These are phyloP conservation scores for Penicillium fimorum DNA, from an alignment of 495 filamentous ascomycete species.

Conservation along the genomic window DNA sequence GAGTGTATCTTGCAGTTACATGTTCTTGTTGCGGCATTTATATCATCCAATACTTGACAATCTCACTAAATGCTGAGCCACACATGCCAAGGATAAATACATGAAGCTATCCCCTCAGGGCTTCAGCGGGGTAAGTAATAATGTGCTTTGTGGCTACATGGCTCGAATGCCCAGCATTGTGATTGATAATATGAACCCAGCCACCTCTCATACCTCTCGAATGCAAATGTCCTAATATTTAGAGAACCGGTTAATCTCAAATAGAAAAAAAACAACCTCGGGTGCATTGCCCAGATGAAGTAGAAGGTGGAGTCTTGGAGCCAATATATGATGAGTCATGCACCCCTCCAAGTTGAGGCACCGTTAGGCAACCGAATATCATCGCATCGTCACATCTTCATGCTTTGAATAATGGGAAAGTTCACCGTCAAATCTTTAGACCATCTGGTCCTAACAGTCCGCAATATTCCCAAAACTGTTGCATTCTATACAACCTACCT, in stretches of 20 bases:
- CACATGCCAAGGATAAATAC: conserved; percentile 4
- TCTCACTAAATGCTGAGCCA: conserved; percentile 6
- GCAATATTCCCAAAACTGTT: conserved; percentile 43
- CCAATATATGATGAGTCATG: conserved; percentile 5
- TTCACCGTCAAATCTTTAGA: conserved; percentile 46
- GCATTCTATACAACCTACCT: conserved; percentile 49
- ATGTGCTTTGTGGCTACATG: neutral
- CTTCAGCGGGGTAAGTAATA: conserved; percentile 1
- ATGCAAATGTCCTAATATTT: neutral
- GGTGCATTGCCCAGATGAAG: neutral
- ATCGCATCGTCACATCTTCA: neutral
- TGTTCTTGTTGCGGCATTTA: conserved; percentile 4
- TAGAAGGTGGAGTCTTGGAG: neutral
- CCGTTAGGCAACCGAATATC: neutral
- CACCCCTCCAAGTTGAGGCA: neutral
- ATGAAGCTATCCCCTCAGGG: conserved; percentile 2
- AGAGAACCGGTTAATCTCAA: neutral
- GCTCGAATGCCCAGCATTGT: neutral
- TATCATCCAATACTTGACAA: conserved; percentile 2
- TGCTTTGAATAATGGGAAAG: conserved; percentile 14
- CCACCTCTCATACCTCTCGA: neutral
- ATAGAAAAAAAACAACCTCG: neutral
- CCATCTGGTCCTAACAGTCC: conserved; percentile 53
- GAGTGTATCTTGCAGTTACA: neutral
- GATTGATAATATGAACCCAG: neutral